Conservation (phyloP, 345 rosid species). For the Lagerstroemia speciosa region DNA sequence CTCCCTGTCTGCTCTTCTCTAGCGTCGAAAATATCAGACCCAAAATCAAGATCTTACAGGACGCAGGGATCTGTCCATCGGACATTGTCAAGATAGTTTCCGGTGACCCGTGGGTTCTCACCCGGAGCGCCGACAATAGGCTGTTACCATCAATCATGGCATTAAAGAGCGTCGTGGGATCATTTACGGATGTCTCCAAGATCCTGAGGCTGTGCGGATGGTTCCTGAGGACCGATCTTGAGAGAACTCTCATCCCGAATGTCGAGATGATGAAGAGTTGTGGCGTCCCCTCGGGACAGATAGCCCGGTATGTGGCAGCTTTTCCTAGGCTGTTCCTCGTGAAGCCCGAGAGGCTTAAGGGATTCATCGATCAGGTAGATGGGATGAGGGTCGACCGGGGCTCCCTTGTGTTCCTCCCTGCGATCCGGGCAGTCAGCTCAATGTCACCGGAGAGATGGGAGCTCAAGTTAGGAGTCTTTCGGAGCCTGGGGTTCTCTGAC, state of each 20-base stretch:
- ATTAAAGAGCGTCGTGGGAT: not conserved
- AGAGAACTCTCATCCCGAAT: not conserved
- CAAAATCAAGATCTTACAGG: constrained; percentile 1
- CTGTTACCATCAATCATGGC: not conserved
- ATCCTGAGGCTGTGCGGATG: not conserved
- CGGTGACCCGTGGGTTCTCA: not conserved
- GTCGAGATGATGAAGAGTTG: not conserved
- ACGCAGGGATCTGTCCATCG: not conserved
- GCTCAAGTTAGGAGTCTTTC: not conserved
- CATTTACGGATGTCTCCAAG: not conserved
- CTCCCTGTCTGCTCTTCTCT: not conserved
- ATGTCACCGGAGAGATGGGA: constrained; percentile 5
- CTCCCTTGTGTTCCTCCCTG: not conserved
- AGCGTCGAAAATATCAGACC: not conserved
- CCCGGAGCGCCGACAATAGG: not conserved
- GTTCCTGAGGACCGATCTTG: constrained; percentile 1
- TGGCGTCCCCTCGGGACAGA: not conserved
- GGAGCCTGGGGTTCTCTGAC: constrained; percentile 7
- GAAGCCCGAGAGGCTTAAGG: not conserved
- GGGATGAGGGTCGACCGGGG: not conserved
- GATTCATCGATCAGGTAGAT: not conserved
- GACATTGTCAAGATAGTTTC: constrained; percentile 4
- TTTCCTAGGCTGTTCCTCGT: not conserved
- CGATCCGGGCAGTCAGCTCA: not conserved
- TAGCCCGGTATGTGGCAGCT: not conserved